Conservation (phyloP, 2,329 filamentous ascomycete species). For the Davidsoniella virescens region DNA sequence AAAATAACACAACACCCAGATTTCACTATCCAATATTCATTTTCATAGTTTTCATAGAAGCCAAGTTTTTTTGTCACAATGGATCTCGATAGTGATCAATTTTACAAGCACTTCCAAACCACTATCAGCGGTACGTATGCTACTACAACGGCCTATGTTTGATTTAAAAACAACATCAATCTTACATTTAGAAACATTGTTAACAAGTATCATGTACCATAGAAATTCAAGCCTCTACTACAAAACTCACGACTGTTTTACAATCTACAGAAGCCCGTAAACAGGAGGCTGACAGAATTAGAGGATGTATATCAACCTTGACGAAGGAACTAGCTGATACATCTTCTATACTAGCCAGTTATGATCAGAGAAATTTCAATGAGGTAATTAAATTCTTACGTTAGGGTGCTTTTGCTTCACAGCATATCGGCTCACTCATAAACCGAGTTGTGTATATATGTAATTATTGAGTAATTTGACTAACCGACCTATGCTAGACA, state of each 20-base stretch:
- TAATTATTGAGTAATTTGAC: no score
- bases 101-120: slow-evolving; percentile 70
- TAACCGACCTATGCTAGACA: slow-evolving; percentile 29
- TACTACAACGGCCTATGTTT: neutral
- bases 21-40: neutral
- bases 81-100: slow-evolving; percentile 52
- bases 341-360: slow-evolving; percentile 64
- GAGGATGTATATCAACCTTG: slow-evolving; percentile 63
- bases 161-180: no score
- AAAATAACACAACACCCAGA: neutral
- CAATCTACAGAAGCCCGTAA: slow-evolving; percentile 43
- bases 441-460: no score
- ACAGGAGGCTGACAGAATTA: slow-evolving; percentile 64
- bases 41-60: neutral
- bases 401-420: no score
- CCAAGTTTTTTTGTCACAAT: slow-evolving; percentile 15
- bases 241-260: neutral
- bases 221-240: slow-evolving; percentile 54
- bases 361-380: slow-evolving; percentile 76
- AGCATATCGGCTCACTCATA: no score
- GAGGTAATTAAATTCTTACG: slow-evolving; percentile 36
- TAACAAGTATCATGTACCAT: slow-evolving; percentile 2
- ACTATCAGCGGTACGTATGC: slow-evolving; percentile 47
- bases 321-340: slow-evolving; percentile 77
- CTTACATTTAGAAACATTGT: neutral